These are phyloP conservation scores for Fusarium sororula DNA, from an alignment of 2,329 filamentous ascomycete species.

Conservation along the genomic window DNA sequence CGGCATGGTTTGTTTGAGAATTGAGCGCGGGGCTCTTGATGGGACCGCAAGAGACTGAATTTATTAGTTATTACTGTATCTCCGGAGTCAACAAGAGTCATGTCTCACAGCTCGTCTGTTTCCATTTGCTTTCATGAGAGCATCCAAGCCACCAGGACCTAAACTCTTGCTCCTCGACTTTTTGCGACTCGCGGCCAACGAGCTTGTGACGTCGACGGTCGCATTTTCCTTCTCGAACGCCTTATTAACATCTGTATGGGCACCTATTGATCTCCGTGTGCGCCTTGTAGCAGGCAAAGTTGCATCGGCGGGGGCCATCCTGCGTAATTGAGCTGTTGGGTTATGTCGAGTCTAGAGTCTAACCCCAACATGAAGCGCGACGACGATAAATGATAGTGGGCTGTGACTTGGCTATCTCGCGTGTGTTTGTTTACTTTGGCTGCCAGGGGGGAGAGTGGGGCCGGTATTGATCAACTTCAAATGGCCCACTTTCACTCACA, in stretches of 20 bases:
- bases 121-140: slow-evolving; percentile 76
- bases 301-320: slow-evolving; percentile 51
- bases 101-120: slow-evolving; percentile 79
- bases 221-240: slow-evolving; percentile 80
- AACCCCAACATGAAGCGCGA: slow-evolving; percentile 32
- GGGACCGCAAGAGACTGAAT: slow-evolving; percentile 65
- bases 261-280: slow-evolving; percentile 76
- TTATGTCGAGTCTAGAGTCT: slow-evolving; percentile 21
- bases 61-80: slow-evolving; percentile 24
- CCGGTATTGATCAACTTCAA: slow-evolving; percentile 24
- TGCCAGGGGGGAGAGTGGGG: slow-evolving; percentile 24
- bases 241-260: slow-evolving; percentile 62
- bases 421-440: slow-evolving; percentile 54
- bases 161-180: slow-evolving; percentile 96
- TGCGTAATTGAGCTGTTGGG: slow-evolving; percentile 25
- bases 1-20: slow-evolving; percentile 82
- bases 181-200: slow-evolving; percentile 62
- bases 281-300: slow-evolving; percentile 67
- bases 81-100: not conserved
- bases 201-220: slow-evolving; percentile 70
- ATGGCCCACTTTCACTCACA: not conserved
- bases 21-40: slow-evolving; percentile 68
- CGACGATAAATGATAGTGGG: slow-evolving; percentile 39
- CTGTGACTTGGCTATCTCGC: slow-evolving; percentile 35
- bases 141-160: slow-evolving; percentile 88